phyloP scores from a whole-genome alignment of 106 monocot genomes.

The Dendrobium chrysotoxum region DNA sequence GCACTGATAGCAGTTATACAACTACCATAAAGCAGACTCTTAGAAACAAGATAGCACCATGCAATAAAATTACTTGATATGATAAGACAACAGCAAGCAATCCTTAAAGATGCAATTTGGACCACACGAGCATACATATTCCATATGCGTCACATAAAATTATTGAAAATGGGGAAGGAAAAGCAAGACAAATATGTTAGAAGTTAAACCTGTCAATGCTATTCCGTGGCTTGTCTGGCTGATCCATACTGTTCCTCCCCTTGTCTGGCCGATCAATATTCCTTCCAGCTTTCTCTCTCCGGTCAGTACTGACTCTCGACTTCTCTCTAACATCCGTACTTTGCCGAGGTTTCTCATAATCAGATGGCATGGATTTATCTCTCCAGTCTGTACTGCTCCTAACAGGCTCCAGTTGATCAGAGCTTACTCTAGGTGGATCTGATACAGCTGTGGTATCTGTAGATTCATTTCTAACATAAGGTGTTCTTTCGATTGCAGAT shows the following conservation, averaged over 20 bases:
- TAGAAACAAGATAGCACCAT: too few relatives aligned
- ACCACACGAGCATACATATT: background rate
- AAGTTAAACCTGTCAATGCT: slow-evolving; percentile 1
- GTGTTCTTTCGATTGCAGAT: background rate
- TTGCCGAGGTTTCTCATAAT: background rate
- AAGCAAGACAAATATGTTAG: background rate
- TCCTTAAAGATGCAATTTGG: too few relatives aligned
- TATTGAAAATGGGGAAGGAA: background rate
- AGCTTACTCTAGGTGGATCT: background rate
- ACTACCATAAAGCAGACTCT: too few relatives aligned
- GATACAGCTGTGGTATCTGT: background rate
- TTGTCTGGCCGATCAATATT: background rate
- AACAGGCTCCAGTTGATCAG: background rate
- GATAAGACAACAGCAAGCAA: too few relatives aligned
- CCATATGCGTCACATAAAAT: background rate
- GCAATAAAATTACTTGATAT: too few relatives aligned
- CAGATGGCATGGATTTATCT: background rate
- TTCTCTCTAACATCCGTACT: background rate
- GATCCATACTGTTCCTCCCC: background rate
- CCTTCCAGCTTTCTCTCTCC: slow-evolving; percentile 49
- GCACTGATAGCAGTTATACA: too few relatives aligned
- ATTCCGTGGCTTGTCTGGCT: background rate
- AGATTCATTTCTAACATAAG: background rate
- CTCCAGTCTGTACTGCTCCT: background rate
- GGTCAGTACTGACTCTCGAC: slow-evolving; percentile 21